Evolutionary conservation across 2,329 filamentous ascomycete genomes (phyloP), one percentile per base, ranked within the genome.

Genomic region (Ascochyta fabae): DNA sequence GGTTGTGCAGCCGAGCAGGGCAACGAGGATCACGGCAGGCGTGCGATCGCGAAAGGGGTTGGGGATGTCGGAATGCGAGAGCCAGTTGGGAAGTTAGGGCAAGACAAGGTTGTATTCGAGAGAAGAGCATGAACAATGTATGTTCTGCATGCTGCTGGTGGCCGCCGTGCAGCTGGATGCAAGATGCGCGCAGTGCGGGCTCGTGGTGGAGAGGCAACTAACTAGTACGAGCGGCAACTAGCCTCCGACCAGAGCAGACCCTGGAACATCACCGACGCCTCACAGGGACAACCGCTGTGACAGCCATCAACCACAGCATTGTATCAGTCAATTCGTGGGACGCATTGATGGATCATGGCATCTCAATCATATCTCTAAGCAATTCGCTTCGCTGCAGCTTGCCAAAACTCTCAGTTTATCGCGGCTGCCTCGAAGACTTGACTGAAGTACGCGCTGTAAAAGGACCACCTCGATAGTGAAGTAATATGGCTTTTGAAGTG

Each of bases 151-250:
- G 58, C 59, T 70, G 64, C 65, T 62, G 58, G 52, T 48, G 58
- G 61, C 58, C 58, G 59, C 58, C 48, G 36, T 66, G 63, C 68
- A 67, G 62, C 60, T 65, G 59, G 58, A 61, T 64, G 61, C 65
- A 62, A 51, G 61, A 61, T 58, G 64, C 64, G 61, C 60, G 51
- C 60, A 56, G 46, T 58, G 60, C 53, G 50, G 59, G 61, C 58
- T 61, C 53, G 49, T 60, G 59, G 59, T 71, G 59, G 58, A 68
- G 53, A 43, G 40, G 24, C 24, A 41, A 19, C 39, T 41, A 41
- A 19, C 39, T 41, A 29, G 55, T 38, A 53, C 55, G 45, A 42
- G 47, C 42, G 41, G 35, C 38, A 42, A 38, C 36, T 55, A 54
- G 52, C 52, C 36, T 44, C 41, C 46, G 33, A n/a, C 33, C n/a